Base-by-base conservation (phyloP, 352 stramenopile species). In the Thalassiosira allenii region DNA sequence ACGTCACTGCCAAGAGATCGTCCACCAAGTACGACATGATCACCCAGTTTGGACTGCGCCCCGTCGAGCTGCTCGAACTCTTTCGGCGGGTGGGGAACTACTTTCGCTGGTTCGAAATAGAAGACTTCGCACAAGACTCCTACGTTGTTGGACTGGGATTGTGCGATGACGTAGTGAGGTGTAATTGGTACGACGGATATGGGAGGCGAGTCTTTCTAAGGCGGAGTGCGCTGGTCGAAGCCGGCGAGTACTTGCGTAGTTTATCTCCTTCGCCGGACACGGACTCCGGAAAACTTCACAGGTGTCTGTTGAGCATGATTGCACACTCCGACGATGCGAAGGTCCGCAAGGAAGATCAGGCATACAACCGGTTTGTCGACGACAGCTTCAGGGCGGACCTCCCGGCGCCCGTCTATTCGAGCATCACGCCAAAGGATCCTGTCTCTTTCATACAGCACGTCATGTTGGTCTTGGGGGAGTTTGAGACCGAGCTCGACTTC, bases 401-500 rank as follows among this genome's bases (percentile, higher is more conserved):
- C 5, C 77, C 69, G 30, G 77, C 77, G 30, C 54, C 64, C n/a
- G 77, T 85, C 1, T 81, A 56, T 25, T 80, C 77, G 4, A 78
- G 44, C 17, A 30, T 85, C 9, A 74, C 43, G 29, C 69, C 63
- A 27, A 20, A 73, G 1, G 30, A 59, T 41, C 47, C 75, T 12
- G 43, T 47, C 27, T 22, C 41, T 5, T 85, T 85, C 47, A 17
- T 81, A 8, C 32, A 77, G 0, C 78, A 81, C 37, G 53, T 76
- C 17, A 68, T 86, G 59, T 34, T 82, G 11, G 69, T 79, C 25
- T 41, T 64, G 44, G 79, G 79, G 0, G 73, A 79, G 27, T 86
- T 57, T 64, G 53, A 75, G 6, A 86, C 79, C 4, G 79, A 86
- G 40, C 32, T 82, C 0, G 79, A 86, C n/a, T 41, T 86, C 8